phyloP scores from a whole-genome alignment of 495 filamentous ascomycete species.

The Aspergillus olivimuriae region DNA sequence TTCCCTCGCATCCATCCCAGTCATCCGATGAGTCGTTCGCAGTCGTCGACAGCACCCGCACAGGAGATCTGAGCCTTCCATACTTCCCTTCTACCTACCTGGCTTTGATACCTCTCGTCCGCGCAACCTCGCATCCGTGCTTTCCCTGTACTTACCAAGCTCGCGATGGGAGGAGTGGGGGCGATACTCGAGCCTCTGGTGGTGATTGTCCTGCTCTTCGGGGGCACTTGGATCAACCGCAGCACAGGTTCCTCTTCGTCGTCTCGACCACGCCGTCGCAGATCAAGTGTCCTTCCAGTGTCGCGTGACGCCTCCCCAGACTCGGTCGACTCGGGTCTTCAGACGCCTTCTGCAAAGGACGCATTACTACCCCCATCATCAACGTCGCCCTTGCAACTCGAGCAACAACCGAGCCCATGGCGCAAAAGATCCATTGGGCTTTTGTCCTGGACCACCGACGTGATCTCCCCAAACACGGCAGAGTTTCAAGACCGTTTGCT shows the following conservation, averaged over 20 bases:
- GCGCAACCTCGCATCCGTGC: neutral
- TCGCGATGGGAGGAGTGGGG: constrained; percentile 28
- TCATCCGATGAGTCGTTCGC: too few species aligned
- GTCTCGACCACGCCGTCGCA: constrained; percentile 11
- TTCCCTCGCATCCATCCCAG: too few species aligned
- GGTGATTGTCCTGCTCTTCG: constrained; percentile 50
- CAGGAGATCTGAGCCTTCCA: too few species aligned
- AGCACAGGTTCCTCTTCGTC: constrained; percentile 15
- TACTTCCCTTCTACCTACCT: too few species aligned
- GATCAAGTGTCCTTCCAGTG: constrained; percentile 10
- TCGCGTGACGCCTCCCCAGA: constrained; percentile 21
- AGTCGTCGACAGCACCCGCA: too few species aligned
- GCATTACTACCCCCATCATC: constrained; percentile 17
- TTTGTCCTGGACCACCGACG: constrained; percentile 22
- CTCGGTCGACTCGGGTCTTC: constrained; percentile 25
- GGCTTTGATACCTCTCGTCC: too few species aligned
- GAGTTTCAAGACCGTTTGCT: constrained; percentile 47
- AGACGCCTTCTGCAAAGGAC: constrained; percentile 27
- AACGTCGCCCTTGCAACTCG: constrained; percentile 22
- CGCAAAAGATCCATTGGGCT: constrained; percentile 37
- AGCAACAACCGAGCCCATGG: constrained; percentile 28
- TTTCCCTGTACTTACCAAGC: neutral
- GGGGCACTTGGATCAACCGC: constrained; percentile 54
- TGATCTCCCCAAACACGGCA: constrained; percentile 50
- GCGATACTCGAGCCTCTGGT: constrained; percentile 48